These are phyloP conservation scores for Monilinia vaccinii-corymbosi DNA, from an alignment of 2,329 filamentous ascomycete genomes.

Conservation along the genomic window DNA sequence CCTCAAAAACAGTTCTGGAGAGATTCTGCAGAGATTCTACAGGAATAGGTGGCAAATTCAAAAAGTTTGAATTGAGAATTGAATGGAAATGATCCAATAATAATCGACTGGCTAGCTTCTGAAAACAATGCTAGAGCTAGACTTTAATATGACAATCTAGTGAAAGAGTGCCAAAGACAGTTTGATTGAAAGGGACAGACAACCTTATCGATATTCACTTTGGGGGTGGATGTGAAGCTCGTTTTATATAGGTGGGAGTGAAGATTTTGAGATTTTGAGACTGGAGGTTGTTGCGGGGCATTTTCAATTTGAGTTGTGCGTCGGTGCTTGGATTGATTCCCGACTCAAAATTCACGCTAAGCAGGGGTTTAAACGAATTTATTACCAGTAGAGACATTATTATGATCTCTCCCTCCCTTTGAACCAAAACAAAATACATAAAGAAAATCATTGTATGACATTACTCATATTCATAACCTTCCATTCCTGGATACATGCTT, in stretches of 20 bases:
- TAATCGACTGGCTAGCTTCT: neutral
- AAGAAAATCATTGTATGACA: neutral
- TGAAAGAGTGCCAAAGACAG: conserved; percentile 10
- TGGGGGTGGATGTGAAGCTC: neutral
- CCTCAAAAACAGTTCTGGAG: neutral
- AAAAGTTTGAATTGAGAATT: neutral
- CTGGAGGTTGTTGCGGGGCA: conserved; percentile 2
- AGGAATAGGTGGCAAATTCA: neutral
- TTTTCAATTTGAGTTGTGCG: conserved; percentile 4
- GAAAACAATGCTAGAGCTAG: neutral
- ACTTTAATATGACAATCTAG: conserved; percentile 3
- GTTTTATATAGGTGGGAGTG: neutral
- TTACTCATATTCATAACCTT: neutral
- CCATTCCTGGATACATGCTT: neutral
- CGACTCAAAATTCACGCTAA: neutral
- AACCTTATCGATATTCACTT: neutral
- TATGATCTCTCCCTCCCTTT: neutral
- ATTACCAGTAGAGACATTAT: too few species aligned
- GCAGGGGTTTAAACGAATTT: conserved; percentile 2
- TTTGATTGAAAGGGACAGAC: neutral
- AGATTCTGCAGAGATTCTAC: neutral
- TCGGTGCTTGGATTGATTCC: neutral
- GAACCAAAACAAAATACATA: neutral
- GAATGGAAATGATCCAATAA: neutral
- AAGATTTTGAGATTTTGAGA: conserved; percentile 1